Conservation (phyloP, 2,329 filamentous ascomycete species). For the Mycosphaerella sp. region DNA sequence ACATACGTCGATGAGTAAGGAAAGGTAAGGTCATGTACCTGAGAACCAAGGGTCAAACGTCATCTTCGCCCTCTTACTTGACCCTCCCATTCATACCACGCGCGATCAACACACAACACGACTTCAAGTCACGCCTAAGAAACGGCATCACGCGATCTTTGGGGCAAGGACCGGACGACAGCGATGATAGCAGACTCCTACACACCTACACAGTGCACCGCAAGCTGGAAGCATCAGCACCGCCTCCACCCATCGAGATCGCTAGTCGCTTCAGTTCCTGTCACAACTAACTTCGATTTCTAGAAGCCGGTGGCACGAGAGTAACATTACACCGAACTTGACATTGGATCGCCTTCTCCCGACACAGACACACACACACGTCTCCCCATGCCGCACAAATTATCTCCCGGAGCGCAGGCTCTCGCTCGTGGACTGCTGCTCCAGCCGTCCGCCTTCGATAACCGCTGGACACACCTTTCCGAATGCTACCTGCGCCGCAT, state of each 20-base stretch:
- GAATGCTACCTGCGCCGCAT: conserved; percentile 65
- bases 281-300: no score
- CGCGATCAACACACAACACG: not conserved
- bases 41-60: not conserved
- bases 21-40: not conserved
- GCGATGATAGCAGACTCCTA: conserved; percentile 2
- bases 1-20: no score
- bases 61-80: not conserved
- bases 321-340: not conserved
- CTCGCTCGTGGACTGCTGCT: conserved; percentile 77
- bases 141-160: not conserved
- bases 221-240: no score
- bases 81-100: no score
- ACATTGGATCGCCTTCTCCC: not conserved
- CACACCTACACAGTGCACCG: not conserved
- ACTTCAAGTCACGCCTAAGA: not conserved
- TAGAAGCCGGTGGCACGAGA: no score
- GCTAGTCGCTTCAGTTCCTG: no score
- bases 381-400: not conserved
- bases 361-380: not conserved
- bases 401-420: conserved; percentile 59
- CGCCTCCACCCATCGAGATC: no score
- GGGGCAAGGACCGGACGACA: not conserved
- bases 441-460: conserved; percentile 65
- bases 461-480: conserved; percentile 69